These are phyloP conservation scores for Ustilago trichophora DNA, from an alignment of 1,284 basidiomycete species.

Conservation along the genomic window DNA sequence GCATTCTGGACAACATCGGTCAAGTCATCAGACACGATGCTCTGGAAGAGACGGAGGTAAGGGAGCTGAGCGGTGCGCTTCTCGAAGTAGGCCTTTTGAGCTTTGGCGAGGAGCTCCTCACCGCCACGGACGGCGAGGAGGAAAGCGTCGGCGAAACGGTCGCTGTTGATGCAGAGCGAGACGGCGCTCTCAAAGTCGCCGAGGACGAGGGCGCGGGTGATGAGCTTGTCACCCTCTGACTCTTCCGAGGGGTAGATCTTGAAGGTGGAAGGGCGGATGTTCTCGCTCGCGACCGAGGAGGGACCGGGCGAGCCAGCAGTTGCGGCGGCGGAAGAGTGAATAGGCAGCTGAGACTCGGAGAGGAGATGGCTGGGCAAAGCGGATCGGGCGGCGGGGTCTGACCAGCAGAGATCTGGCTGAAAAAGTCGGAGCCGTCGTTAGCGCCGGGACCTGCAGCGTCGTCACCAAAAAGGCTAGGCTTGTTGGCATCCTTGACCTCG, in stretches of 20 bases:
- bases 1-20: slow-evolving; percentile 94
- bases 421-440: slow-evolving; percentile 83
- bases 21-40: slow-evolving; percentile 90
- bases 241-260: slow-evolving; percentile 89
- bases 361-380: slow-evolving; percentile 74
- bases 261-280: slow-evolving; percentile 75
- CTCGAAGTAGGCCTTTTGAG: slow-evolving; percentile 94
- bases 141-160: slow-evolving; percentile 92
- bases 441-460: slow-evolving; percentile 71
- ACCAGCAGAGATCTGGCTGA: slow-evolving; percentile 74
- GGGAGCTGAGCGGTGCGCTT: slow-evolving; percentile 79
- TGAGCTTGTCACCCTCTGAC: slow-evolving; percentile 84
- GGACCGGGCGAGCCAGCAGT: slow-evolving; percentile 58
- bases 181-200: slow-evolving; percentile 95
- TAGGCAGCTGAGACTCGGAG: slow-evolving; percentile 71
- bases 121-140: slow-evolving; percentile 91
- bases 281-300: slow-evolving; percentile 83
- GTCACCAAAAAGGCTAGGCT: slow-evolving; percentile 86
- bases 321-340: slow-evolving; percentile 70
- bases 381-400: slow-evolving; percentile 66
- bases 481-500: slow-evolving; percentile 68
- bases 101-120: slow-evolving; percentile 83
- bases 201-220: slow-evolving; percentile 91
- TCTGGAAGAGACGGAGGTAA: slow-evolving; percentile 93
- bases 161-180: slow-evolving; percentile 85